A percentile compares a stretch with the other conserved stretches of the same genome.
Conservation (phyloP, 768 basidiomycete genomes). For the Suillus spraguei region DNA sequence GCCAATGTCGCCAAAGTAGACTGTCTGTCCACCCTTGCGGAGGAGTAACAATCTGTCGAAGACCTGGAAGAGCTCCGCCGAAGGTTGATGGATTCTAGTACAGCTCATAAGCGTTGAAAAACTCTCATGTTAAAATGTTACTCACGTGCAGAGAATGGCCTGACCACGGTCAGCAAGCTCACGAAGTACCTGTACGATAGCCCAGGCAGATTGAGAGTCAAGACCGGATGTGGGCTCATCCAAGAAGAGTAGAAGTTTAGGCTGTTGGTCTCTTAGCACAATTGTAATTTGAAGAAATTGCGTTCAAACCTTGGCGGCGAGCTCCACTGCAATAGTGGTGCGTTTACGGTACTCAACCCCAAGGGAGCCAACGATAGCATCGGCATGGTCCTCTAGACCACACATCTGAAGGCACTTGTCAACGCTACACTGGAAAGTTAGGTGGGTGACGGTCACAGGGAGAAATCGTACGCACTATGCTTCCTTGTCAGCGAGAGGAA, state of each 20-base stretch:
- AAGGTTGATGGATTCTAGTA: slow-evolving; percentile 45
- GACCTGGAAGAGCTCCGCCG: slow-evolving; percentile 78
- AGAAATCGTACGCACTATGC: slow-evolving; percentile 59
- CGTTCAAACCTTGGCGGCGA: slow-evolving; percentile 65
- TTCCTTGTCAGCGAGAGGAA: slow-evolving; percentile 72
- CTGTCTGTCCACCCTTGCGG: slow-evolving; percentile 71
- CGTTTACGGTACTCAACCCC: slow-evolving; percentile 78
- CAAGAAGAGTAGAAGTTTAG: slow-evolving; percentile 78
- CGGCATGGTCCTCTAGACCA: slow-evolving; percentile 63
- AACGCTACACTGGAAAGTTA: slow-evolving; percentile 38
- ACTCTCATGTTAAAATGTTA: slow-evolving; percentile 5
- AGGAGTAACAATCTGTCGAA: slow-evolving; percentile 83
- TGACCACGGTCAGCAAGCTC: slow-evolving; percentile 80
- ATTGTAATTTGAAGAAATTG: neutral
- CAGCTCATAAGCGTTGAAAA: neutral
- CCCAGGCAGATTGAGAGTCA: slow-evolving; percentile 87
- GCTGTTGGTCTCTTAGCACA: slow-evolving; percentile 39
- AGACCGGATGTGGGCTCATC: slow-evolving; percentile 93
- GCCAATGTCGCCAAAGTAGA: slow-evolving; percentile 76
- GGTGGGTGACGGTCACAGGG: no score
- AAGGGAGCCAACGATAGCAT: slow-evolving; percentile 69
- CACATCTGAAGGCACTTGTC: slow-evolving; percentile 61
- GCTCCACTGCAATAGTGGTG: slow-evolving; percentile 84
- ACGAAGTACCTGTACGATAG: slow-evolving; percentile 73
- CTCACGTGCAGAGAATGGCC: slow-evolving; percentile 87